Conservation (phyloP, 2,329 filamentous ascomycete genomes). For the Colletotrichum eleusines region DNA sequence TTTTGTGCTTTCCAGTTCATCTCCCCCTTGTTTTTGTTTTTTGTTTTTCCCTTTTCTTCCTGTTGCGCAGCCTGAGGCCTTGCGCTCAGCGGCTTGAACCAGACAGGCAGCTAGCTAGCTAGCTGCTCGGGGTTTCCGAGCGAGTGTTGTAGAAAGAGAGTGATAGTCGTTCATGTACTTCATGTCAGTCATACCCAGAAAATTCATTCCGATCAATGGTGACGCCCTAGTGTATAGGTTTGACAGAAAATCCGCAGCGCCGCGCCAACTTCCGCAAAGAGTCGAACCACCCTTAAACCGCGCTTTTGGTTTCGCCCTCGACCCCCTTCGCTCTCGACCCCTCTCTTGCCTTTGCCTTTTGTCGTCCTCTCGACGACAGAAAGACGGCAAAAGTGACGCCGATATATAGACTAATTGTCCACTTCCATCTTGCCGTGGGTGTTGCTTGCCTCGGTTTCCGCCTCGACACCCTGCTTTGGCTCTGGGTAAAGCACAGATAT, state of each 20-base stretch:
- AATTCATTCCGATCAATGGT: constrained; percentile 29
- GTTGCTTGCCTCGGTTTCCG: constrained; percentile 4
- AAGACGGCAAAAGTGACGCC: not conserved
- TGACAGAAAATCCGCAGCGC: constrained; percentile 27
- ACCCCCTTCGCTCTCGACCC: not conserved
- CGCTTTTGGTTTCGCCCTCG: not conserved
- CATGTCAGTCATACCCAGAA: constrained; percentile 39
- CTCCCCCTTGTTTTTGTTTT: not conserved
- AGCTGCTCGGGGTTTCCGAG: constrained; percentile 14
- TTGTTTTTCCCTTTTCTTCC: not conserved
- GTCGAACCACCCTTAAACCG: not conserved
- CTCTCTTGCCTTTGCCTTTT: not conserved
- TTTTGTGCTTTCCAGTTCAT: not conserved
- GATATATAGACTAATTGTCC: constrained; percentile 19
- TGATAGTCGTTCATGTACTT: constrained; percentile 38
- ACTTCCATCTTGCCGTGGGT: constrained; percentile 29
- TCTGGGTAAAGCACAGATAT: constrained; percentile 41
- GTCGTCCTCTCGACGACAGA: not conserved
- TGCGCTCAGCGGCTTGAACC: constrained; percentile 1
- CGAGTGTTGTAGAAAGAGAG: constrained; percentile 20
- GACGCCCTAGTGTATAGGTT: constrained; percentile 37
- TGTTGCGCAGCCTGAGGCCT: not conserved
- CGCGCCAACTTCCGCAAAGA: constrained; percentile 22
- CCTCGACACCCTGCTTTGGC: constrained; percentile 32
- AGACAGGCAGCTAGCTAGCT: not conserved